Percentiles rank a stretch among this genome's conserved stretches.
Evolutionary conservation across 2,329 filamentous ascomycete genomes (phyloP).

Genomic region (Fusarium praegraminearum): DNA sequence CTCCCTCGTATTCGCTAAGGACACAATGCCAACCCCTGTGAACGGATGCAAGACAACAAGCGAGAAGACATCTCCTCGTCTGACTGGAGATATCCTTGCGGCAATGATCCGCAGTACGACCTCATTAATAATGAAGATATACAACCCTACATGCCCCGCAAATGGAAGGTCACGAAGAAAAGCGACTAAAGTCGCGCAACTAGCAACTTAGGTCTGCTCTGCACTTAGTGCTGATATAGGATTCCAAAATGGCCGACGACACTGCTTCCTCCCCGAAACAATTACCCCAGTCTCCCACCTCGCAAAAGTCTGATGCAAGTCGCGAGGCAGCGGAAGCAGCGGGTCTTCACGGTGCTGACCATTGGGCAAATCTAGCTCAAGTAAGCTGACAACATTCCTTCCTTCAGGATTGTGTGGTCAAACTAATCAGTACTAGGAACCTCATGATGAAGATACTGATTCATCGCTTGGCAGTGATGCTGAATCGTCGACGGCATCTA

Average conservation of each 20-base stretch:
- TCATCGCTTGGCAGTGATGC: slow-evolving; percentile 8
- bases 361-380: slow-evolving; percentile 7
- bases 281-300: slow-evolving; percentile 12
- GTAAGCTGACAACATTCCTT: background rate
- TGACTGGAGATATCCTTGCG: background rate
- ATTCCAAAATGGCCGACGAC: background rate
- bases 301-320: background rate
- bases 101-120: background rate
- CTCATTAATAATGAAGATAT: background rate
- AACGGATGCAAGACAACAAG: background rate
- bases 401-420: rapidly evolving
- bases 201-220: background rate
- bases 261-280: background rate
- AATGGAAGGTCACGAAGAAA: background rate
- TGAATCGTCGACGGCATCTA: slow-evolving; percentile 34
- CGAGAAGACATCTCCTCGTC: background rate
- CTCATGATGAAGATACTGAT: slow-evolving; percentile 5
- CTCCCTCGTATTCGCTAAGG: background rate
- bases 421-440: background rate
- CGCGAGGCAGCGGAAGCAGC: background rate
- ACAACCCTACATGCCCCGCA: background rate
- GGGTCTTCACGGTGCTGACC: slow-evolving; percentile 6
- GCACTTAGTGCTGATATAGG: too few species aligned
- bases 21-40: background rate
- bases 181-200: background rate